Evolutionary conservation across 768 basidiomycete genomes (phyloP).

Genomic region (Melanogaster broomeanus): DNA sequence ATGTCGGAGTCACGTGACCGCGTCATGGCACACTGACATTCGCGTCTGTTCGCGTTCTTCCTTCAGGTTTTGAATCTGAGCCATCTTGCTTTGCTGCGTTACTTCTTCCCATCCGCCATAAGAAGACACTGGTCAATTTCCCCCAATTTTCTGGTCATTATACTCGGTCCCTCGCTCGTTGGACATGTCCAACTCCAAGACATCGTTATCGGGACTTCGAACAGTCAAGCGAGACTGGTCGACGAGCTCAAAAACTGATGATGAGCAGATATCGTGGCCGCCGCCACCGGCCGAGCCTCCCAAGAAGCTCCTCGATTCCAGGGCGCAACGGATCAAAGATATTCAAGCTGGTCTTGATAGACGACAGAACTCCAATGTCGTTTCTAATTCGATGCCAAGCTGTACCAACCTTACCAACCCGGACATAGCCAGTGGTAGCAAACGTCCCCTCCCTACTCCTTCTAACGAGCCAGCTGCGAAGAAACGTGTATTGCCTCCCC

Average conservation of each 20-base stretch:
- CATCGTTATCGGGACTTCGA: constrained; percentile 58
- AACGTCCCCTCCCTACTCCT: constrained; percentile 31
- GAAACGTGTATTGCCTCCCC: constrained; percentile 57
- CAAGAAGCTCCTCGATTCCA: constrained; percentile 23
- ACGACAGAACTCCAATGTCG: constrained; percentile 36
- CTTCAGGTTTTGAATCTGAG: not conserved
- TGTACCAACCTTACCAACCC: constrained; percentile 13
- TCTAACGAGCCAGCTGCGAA: constrained; percentile 38
- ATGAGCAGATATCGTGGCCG: constrained; percentile 42
- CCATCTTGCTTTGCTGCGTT: not conserved
- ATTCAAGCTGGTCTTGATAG: constrained; percentile 58
- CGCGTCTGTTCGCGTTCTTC: not conserved
- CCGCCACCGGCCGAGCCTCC: constrained; percentile 29
- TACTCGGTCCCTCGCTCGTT: too few relatives aligned
- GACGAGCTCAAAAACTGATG: constrained; percentile 36
- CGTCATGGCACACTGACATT: constrained; percentile 5
- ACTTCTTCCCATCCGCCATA: not conserved
- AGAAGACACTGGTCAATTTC: not conserved
- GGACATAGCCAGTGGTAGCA: constrained; percentile 29
- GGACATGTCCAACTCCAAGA: constrained; percentile 34
- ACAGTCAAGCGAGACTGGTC: constrained; percentile 68
- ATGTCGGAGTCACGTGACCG: constrained; percentile 20
- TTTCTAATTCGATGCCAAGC: constrained; percentile 10
- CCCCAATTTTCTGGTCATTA: not conserved
- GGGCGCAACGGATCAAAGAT: constrained; percentile 48